Base-by-base conservation (phyloP, 192 early-diverging fungal genomes). In the Backusella australiensis region DNA sequence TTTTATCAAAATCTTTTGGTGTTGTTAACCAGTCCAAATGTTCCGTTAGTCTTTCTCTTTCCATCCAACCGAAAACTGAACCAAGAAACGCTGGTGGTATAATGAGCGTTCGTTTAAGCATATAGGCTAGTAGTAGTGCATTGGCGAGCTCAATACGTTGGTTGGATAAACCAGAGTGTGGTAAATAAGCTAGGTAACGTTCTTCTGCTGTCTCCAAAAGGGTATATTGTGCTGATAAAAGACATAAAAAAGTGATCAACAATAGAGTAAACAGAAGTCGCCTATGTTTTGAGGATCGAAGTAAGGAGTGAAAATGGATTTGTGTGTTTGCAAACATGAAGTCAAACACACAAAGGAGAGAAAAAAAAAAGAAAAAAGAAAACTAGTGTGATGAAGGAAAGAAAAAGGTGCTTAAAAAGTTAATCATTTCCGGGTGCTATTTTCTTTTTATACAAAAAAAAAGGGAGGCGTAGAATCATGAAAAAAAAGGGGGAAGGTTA, bases 141-240 rank as follows among this genome's bases (percentile, higher is more conserved):
- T 90, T 90, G 38, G 83, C 87, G 34, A 90, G 82, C 32, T 81
- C 85, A 36, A 83, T 87, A 0, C 87, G 84, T 73, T 90, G 89
- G 52, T 90, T 90, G 38, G 85, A 85, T 72, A 89, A 81, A 4
- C 89, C 89, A 67, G 81, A 83, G 67, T 89, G 88, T 21, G 88
- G 83, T 6, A 85, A 70, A 70, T 89, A 89, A 7, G 88, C 79
- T 7, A 89, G 70, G 67, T 84, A 89, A 8, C 76, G 77, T 71
- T 89, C 86, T 11, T 73, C 81, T 34, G 74, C 67, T 71, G 12
- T 39, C 9, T 63, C 11, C 4, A 63, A 9, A 63, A 63, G 56
- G 8, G 23, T 29, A 29, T 63, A 63, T 29, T 63, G 56, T 14
- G 56, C 4, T 14, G 56, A 29, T 29, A 26, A 29, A 63, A 63